Conservation (phyloP, 1,284 basidiomycete genomes). For the Cutaneotrichosporon dermatis region DNA sequence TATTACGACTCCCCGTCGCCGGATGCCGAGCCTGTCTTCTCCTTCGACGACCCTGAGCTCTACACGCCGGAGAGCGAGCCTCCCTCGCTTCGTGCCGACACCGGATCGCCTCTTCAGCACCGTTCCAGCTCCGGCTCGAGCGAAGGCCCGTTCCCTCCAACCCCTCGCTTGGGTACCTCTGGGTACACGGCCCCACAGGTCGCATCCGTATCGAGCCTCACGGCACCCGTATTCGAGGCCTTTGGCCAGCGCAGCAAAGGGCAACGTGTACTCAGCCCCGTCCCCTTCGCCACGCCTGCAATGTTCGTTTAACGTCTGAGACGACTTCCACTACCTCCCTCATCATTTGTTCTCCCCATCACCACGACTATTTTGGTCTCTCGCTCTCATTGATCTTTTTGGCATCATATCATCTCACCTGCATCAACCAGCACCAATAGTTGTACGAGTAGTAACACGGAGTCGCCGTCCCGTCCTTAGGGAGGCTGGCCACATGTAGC, state of each 20-base stretch:
- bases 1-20: slow-evolving; percentile 19
- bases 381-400: background rate
- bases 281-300: slow-evolving; percentile 16
- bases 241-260: slow-evolving; percentile 12
- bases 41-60: slow-evolving; percentile 30
- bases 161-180: slow-evolving; percentile 27
- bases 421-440: slow-evolving; percentile 1
- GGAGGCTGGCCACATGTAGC: background rate
- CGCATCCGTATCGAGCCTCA: slow-evolving; percentile 16
- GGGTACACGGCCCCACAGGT: slow-evolving; percentile 7
- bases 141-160: slow-evolving; percentile 38
- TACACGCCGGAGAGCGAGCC: slow-evolving; percentile 22
- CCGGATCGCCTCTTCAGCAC: slow-evolving; percentile 33
- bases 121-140: slow-evolving; percentile 32
- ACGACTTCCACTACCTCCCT: background rate
- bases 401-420: background rate
- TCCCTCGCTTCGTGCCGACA: slow-evolving; percentile 40
- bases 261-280: slow-evolving; percentile 7
- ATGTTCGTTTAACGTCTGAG: slow-evolving; percentile 19
- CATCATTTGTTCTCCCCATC: background rate
- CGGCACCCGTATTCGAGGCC: slow-evolving; percentile 16
- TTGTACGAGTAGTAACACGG: slow-evolving; percentile 12
- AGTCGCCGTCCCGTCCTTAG: too few relatives aligned
- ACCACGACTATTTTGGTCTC: slow-evolving; percentile 3
- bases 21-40: slow-evolving; percentile 32